Conservation (phyloP, 1,284 basidiomycete species). For the Marasmius sp. region DNA sequence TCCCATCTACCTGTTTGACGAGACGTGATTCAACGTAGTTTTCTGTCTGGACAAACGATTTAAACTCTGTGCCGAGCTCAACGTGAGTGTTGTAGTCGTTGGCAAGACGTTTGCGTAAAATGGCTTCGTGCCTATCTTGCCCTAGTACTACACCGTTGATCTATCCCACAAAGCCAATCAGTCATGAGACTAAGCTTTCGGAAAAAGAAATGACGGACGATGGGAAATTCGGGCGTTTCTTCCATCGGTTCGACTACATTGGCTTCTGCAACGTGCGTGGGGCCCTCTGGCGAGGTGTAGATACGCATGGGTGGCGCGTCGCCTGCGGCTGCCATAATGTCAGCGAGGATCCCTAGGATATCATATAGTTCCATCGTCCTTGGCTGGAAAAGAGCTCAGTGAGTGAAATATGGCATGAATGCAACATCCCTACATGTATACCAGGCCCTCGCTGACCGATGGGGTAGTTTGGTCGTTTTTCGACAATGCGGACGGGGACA, state of each 20-base stretch:
- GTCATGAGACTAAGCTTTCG: not conserved
- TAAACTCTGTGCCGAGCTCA: conserved; percentile 38
- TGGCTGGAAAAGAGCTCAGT: not conserved
- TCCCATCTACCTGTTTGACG: not conserved
- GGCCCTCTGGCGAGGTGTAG: not conserved
- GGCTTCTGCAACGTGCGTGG: not conserved
- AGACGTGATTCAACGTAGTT: conserved; percentile 30
- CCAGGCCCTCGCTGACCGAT: conserved; percentile 17
- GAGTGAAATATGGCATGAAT: not conserved
- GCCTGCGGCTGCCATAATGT: conserved; percentile 6
- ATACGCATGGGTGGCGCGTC: not conserved
- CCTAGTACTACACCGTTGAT: conserved; percentile 28
- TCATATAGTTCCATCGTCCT: conserved; percentile 19
- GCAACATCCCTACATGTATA: not conserved
- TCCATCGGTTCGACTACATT: not conserved
- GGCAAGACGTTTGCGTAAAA: conserved; percentile 32
- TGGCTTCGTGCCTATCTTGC: conserved; percentile 36
- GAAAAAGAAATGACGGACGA: not conserved
- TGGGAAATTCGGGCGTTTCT: not conserved
- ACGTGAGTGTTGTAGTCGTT: conserved; percentile 29
- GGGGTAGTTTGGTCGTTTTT: conserved; percentile 10
- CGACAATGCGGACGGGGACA: conserved; percentile 17
- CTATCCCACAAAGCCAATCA: conserved; percentile 26
- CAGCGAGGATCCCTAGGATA: conserved; percentile 5
- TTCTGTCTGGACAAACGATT: conserved; percentile 32